Evolutionary conservation across 805 yeast genomes (phyloP).

Genomic region (Grigorovia jiainica): DNA sequence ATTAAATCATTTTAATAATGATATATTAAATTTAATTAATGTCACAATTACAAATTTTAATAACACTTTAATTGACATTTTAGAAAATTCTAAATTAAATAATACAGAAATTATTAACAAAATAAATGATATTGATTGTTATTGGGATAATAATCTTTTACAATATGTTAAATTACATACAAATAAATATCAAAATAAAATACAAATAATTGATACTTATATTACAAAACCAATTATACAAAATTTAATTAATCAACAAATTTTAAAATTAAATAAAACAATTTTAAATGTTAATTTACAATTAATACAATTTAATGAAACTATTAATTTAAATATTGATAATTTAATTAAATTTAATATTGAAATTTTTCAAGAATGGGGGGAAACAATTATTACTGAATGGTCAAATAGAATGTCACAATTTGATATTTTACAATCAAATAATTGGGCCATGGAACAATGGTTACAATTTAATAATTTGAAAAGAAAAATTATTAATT

Average conservation of each 20-base stretch:
- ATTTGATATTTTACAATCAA: slow-evolving; percentile 25
- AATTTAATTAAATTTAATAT: background rate
- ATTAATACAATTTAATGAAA: background rate
- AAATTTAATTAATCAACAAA: background rate
- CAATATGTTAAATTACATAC: background rate
- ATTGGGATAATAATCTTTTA: background rate
- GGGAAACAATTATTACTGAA: slow-evolving; percentile 54
- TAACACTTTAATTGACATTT: slow-evolving; percentile 10
- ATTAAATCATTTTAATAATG: background rate
- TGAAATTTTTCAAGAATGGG: slow-evolving; percentile 60
- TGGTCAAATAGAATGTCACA: slow-evolving; percentile 51
- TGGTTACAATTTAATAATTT: slow-evolving; percentile 53
- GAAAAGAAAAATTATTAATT: slow-evolving; percentile 27
- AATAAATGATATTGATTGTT: background rate
- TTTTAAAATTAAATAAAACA: no score
- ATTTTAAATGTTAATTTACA: no score
- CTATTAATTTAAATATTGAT: slow-evolving; percentile 10
- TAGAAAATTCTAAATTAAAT: background rate
- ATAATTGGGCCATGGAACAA: slow-evolving; percentile 30
- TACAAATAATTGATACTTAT: background rate
- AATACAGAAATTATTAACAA: background rate
- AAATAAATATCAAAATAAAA: background rate
- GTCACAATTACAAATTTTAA: background rate
- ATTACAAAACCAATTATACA: background rate
- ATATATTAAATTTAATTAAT: background rate